phyloP scores from a whole-genome alignment of 148 eudicot genomes.

The Camellia lanceoleosa region DNA sequence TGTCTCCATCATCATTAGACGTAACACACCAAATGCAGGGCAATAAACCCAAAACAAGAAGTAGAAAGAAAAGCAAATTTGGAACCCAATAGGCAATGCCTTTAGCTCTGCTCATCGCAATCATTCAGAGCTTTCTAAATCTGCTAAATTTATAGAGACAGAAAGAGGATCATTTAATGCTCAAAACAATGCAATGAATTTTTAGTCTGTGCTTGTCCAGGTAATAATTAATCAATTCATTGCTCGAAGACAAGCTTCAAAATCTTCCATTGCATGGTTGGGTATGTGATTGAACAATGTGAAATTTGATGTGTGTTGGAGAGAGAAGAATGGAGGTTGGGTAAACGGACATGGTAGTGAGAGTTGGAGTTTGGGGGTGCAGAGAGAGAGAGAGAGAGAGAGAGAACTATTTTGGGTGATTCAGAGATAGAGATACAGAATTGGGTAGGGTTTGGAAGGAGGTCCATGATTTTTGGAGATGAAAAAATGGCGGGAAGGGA shows the following conservation, averaged over 20 bases:
- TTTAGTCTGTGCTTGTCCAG: constrained; percentile 1
- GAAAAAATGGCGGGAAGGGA: constrained; percentile 55
- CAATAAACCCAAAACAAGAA: constrained; percentile 28
- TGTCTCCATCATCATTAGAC: constrained; percentile 26
- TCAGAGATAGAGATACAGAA: background rate
- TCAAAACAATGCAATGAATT: background rate
- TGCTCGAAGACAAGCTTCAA: background rate
- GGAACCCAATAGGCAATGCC: background rate
- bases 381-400: background rate
- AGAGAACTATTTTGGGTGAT: no score
- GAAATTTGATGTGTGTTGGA: background rate
- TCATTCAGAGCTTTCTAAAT: constrained; percentile 6
- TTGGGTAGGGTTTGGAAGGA: constrained; percentile 24
- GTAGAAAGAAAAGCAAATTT: constrained; percentile 14
- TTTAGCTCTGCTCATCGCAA: constrained; percentile 40
- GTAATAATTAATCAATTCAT: constrained; percentile 8
- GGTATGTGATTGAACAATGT: no score
- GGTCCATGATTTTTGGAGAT: constrained; percentile 42
- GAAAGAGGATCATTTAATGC: background rate
- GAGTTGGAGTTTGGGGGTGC: no score
- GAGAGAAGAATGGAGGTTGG: constrained; percentile 13
- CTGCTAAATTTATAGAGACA: background rate
- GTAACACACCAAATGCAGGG: constrained; percentile 26
- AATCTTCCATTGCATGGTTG: no score
- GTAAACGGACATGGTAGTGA: background rate